Evolutionary conservation across 2,329 filamentous ascomycete species (phyloP).

Genomic region (Colletotrichum sp.): DNA sequence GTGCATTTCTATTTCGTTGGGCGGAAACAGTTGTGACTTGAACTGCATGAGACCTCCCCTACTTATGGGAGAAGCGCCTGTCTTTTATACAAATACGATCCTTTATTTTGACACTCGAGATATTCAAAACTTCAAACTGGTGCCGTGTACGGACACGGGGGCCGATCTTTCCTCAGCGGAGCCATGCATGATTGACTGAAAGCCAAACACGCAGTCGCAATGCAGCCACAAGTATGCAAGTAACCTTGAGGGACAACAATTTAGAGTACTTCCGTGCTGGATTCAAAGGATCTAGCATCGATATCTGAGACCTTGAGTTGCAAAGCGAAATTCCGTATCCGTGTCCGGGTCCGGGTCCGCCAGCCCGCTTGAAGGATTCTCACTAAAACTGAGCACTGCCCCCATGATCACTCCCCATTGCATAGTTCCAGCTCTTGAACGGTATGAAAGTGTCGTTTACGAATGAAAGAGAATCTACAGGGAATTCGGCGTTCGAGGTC

Average conservation of each 20-base stretch:
- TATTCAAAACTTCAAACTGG: background rate
- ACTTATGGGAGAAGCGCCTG: background rate
- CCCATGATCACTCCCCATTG: background rate
- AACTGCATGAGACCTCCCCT: rapidly evolving
- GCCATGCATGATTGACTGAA: background rate
- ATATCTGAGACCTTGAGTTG: background rate
- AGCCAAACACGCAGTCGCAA: background rate
- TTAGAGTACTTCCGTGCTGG: background rate
- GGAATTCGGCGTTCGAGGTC: background rate
- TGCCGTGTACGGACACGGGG: background rate
- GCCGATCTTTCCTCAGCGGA: background rate
- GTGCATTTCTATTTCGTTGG: background rate
- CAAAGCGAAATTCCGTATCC: background rate
- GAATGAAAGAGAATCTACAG: background rate
- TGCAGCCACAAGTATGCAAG: background rate
- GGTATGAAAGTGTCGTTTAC: slow-evolving; percentile 8
- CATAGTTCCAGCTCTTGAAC: background rate
- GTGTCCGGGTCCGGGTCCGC: slow-evolving; percentile 23
- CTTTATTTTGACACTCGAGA: background rate
- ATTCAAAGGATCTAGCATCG: background rate
- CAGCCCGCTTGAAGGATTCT: background rate
- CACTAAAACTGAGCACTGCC: background rate
- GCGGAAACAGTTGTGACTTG: background rate
- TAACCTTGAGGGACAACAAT: background rate
- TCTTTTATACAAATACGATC: background rate